These are phyloP conservation scores for Xanthoceras sorbifolium DNA, from an alignment of 345 rosid species.

Conservation along the genomic window DNA sequence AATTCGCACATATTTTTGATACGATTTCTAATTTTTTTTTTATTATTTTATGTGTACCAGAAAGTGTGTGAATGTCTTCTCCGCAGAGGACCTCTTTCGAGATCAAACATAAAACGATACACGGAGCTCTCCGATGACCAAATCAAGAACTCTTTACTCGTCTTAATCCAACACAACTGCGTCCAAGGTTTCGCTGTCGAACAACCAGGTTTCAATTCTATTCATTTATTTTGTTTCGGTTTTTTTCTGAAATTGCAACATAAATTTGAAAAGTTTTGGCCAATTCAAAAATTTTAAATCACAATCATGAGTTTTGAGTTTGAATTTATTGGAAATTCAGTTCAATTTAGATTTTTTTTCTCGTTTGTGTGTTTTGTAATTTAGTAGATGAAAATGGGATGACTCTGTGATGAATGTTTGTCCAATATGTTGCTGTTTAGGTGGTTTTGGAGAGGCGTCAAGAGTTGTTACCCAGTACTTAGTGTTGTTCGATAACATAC, in stretches of 20 bases:
- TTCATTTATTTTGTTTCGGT: neutral
- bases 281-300: neutral
- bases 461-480: conserved; percentile 55
- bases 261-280: neutral
- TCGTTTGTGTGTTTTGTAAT: neutral
- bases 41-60: conserved; percentile 34
- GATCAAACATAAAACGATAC: conserved; percentile 46
- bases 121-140: conserved; percentile 44
- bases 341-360: neutral
- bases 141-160: conserved; percentile 65
- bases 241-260: neutral
- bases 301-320: neutral
- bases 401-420: conserved; percentile 7
- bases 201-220: conserved; percentile 32
- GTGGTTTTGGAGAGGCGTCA: conserved; percentile 45
- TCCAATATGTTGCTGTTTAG: conserved; percentile 24
- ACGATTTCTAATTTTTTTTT: neutral
- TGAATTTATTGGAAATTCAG: no score
- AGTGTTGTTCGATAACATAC: conserved; percentile 61
- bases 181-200: conserved; percentile 70
- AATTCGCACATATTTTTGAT: neutral
- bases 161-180: conserved; percentile 84
- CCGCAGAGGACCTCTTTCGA: conserved; percentile 55
- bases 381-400: neutral
- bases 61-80: conserved; percentile 87